phyloP scores from a whole-genome alignment of 495 filamentous ascomycete species.

The Lepraria neglecta region DNA sequence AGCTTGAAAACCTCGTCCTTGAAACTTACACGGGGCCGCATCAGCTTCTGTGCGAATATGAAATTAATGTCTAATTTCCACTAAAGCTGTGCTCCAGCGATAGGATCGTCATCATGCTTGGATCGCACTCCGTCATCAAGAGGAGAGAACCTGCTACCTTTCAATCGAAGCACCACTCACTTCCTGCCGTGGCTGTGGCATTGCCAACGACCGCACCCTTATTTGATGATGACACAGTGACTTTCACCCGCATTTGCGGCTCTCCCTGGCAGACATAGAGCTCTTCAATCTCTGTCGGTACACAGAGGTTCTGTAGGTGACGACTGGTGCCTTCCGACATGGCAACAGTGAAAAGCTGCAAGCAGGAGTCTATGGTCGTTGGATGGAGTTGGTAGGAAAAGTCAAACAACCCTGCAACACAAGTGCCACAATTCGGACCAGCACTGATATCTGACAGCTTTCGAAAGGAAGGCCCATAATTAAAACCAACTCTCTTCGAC shows the following conservation, averaged over 20 bases:
- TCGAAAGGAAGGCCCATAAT: slow-evolving; percentile 25
- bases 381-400: slow-evolving; percentile 6
- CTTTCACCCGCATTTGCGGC: background rate
- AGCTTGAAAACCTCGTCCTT: slow-evolving; percentile 12
- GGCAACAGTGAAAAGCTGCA: slow-evolving; percentile 4
- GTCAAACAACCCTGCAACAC: slow-evolving; percentile 25
- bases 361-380: background rate
- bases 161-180: background rate
- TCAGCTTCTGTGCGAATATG: slow-evolving; percentile 23
- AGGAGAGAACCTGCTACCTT: background rate
- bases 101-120: slow-evolving; percentile 21
- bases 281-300: slow-evolving; percentile 6
- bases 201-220: background rate
- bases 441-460: slow-evolving; percentile 2
- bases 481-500: slow-evolving; percentile 5
- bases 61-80: slow-evolving; percentile 32
- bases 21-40: slow-evolving; percentile 18
- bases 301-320: background rate
- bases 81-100: slow-evolving; percentile 27
- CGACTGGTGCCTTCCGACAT: background rate
- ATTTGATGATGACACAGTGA: background rate
- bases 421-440: slow-evolving; percentile 40
- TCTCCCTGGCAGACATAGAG: slow-evolving; percentile 4
- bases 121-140: slow-evolving; percentile 14
- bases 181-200: background rate